Evolutionary conservation across 495 filamentous ascomycete genomes (phyloP), one percentile per base, ranked within the genome.

Genomic region (Chlorociboria aeruginascens): DNA sequence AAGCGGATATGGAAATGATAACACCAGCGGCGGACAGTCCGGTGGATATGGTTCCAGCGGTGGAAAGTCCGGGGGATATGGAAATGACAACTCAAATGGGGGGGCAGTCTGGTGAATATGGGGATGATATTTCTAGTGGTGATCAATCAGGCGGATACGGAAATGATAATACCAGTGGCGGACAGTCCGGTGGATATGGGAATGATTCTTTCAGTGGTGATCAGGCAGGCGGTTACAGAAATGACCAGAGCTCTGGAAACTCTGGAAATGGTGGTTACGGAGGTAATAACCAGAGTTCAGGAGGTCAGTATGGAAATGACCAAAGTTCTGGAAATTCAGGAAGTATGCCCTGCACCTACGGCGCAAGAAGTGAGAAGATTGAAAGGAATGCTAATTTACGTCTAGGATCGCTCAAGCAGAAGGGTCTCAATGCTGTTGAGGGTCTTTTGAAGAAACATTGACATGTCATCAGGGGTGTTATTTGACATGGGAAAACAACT

Each of bases 341-440:
- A 16, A 13, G 32, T 11, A 7, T n/a, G 11, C 16, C 28, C 25
- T 20, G 35, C 25, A 1, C 20, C 4, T 25, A 25, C 20, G 20
- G 20, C 20, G 20, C 20, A 25, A 25, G 4, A 25, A 25, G 4
- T 25, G 4, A 25, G 4, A 25, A 25, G 20, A 4, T 25, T 25
- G 4, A 25, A 25, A 2, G 20, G 20, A 25, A 29, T 17, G n/a
- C 40, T 36, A 14, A 38, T 36, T 17, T 36, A 29, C 29, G 9
- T 32, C 13, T 25, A 29, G 32, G 13, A n/a, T 16, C 2, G 20
- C 31, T 50, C 16, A 34, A 43, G 32, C 48, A 38, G 32, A 43
- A 50, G 48, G 48, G 40, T 12, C 30, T 43, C 16, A 40, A 44
- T 29, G 33, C 33, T 43, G 40, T 30, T 10, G 48, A 38, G 34